Evolutionary conservation across 139 green algal genomes (phyloP), one percentile per base, ranked within the genome.

Genomic region (Mesotaenium endlicherianum): DNA sequence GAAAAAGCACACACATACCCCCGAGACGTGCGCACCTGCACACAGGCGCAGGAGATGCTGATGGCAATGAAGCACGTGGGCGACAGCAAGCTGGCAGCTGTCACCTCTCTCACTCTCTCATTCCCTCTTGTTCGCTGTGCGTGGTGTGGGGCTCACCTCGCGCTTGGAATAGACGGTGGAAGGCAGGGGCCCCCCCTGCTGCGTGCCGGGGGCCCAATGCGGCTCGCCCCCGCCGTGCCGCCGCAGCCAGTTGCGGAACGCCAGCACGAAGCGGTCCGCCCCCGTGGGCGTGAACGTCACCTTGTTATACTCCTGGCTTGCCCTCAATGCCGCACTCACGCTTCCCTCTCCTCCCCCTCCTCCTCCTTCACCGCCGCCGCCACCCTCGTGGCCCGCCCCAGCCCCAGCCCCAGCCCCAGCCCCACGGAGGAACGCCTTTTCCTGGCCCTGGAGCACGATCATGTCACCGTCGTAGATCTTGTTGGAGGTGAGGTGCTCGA

Each of bases 201-300:
- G 47, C 11, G 69, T 80, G 30, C 79, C 44, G 3, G 68, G 45
- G n/a, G 30, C 79, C 79, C 79, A 86, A 20, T 60, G 20, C 6
- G 74, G 71, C 44, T 75, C 80, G 30, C 75, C 80, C 0, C 80
- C 80, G 14, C 71, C 80, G 74, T 86, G 42, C 43, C 53, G 30
- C 31, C 53, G 80, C n/a, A 86, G 74, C 80, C 80, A 86, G 36
- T 86, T 82, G 5, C 80, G 80, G 80, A 86, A 86, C 30, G 80
- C 80, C 30, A 86, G 34, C 3, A 86, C 80, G 17, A 86, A 78
- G 3, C 80, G 79, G 6, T 86, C 80, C 17, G 80, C 80, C 3
- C 34, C 72, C 14, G 80, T 86, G 0, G 80, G 80, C 0, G 74
- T 82, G 70, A 40, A 86, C 2, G 70, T 84, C 45, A 84, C 17